Conservation (phyloP, 495 filamentous ascomycete species). For the Staphylotrichum tortipilum region DNA sequence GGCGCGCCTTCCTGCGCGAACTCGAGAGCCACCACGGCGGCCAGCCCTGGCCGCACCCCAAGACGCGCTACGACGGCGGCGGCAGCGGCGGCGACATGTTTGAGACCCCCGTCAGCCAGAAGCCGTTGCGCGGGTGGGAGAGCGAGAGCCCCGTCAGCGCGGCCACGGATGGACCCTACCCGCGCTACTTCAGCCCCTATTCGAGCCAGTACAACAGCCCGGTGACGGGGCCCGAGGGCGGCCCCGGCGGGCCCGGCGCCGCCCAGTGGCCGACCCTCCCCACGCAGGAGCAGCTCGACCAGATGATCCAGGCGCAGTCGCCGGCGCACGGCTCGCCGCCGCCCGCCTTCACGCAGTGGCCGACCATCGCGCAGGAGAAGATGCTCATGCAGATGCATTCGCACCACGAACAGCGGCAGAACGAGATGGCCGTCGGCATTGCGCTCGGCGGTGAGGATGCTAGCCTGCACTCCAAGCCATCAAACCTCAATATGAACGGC, state of each 20-base stretch:
- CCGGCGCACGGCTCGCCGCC: constrained; percentile 15
- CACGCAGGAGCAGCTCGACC: constrained; percentile 16
- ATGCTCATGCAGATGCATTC: constrained; percentile 18
- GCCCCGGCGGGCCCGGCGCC: constrained; percentile 12
- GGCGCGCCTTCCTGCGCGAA: constrained; percentile 34
- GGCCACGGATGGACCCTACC: constrained; percentile 28
- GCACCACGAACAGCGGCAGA: constrained; percentile 19
- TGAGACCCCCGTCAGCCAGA: constrained; percentile 42
- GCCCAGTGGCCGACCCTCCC: constrained; percentile 18
- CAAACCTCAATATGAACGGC: constrained; percentile 15
- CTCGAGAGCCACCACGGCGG: constrained; percentile 25
- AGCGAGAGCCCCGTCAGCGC: constrained; percentile 38
- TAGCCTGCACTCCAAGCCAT: constrained; percentile 21
- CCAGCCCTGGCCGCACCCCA: constrained; percentile 32
- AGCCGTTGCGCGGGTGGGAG: constrained; percentile 36
- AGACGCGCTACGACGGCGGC: constrained; percentile 18
- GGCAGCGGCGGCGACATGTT: constrained; percentile 27
- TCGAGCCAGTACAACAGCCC: constrained; percentile 40
- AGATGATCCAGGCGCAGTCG: constrained; percentile 13
- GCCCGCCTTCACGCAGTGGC: constrained; percentile 26
- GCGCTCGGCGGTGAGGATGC: constrained; percentile 28
- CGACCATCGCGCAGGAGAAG: constrained; percentile 22
- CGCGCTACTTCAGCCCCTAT: constrained; percentile 43
- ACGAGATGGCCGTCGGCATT: constrained; percentile 27
- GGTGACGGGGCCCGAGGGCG: constrained; percentile 34